Base-by-base conservation (phyloP, 305 asterid genomes). In the Fraxinus latifolia region DNA sequence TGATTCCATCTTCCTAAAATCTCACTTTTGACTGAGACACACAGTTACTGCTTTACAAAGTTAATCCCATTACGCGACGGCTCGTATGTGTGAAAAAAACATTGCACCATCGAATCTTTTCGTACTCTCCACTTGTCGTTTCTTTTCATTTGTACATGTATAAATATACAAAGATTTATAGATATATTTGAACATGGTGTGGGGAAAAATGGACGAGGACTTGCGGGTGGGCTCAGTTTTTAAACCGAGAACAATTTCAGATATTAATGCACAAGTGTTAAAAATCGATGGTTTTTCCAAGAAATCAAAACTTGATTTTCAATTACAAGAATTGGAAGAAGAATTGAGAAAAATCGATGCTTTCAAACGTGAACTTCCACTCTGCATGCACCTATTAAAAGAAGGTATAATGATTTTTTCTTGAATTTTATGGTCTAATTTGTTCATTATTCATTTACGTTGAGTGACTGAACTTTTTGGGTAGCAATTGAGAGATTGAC, bases 261-360 rank as follows among this genome's bases (percentile, higher is more conserved):
- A 47, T 47, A 47, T 14, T 14, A 47, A 47, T 14, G 58, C 5
- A 3, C 58, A 2, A 21, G 31, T 21, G 4, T 19, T 0, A 21
- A 23, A 7, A 8, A 60, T 84, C 32, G 86, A 79, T 14, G 90
- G 89, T 82, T 68, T 82, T 33, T 74, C 90, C 53, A 33, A 58
- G 77, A 89, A 88, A 77, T 72, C 88, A 19, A 83, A 77, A 80
- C 81, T 92, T 0, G 89, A 83, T 15, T 81, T 80, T 3, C 78
- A 84, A 79, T 37, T 89, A 34, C 60, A 44, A 36, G 47, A 79
- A 17, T 77, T 91, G 85, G 89, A 89, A 84, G 85, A 89, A 9
- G 97, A 92, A 81, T 70, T 88, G 83, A 84, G 44, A 42, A 92
- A 89, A 84, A 78, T 91, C 3, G 87, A 85, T 42, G 91, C 84